These are phyloP conservation scores for Trichosporon faecale DNA, from an alignment of 1,284 basidiomycete genomes.

Conservation along the genomic window DNA sequence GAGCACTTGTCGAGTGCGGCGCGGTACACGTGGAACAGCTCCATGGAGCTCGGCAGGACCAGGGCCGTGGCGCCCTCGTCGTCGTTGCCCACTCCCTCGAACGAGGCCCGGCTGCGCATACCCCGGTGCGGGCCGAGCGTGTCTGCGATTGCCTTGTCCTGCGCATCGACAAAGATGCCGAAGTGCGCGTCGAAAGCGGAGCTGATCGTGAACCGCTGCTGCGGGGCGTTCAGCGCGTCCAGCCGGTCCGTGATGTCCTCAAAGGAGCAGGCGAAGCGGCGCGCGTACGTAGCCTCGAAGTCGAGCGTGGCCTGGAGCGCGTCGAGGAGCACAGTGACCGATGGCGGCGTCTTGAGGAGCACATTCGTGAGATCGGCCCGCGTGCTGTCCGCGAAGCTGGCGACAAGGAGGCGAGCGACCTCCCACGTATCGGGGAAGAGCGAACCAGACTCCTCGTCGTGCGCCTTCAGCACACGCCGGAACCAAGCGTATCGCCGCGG, in stretches of 20 bases:
- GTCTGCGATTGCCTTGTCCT: conserved; percentile 66
- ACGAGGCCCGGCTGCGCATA: conserved; percentile 62
- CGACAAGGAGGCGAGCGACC: conserved; percentile 72
- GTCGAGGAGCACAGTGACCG: conserved; percentile 75
- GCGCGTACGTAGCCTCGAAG: conserved; percentile 74
- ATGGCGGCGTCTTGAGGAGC: conserved; percentile 56
- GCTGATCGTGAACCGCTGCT: conserved; percentile 63
- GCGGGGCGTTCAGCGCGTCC: conserved; percentile 29
- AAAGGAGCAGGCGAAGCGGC: conserved; percentile 69
- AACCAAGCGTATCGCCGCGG: conserved; percentile 95
- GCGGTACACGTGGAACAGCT: conserved; percentile 95
- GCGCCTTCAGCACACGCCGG: conserved; percentile 77
- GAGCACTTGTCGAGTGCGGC: conserved; percentile 93
- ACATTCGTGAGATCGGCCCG: conserved; percentile 55
- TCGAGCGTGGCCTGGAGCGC: conserved; percentile 78
- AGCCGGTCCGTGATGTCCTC: conserved; percentile 43
- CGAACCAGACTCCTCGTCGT: conserved; percentile 79
- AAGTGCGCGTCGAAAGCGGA: conserved; percentile 89
- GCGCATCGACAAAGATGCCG: conserved; percentile 89
- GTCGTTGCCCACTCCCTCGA: conserved; percentile 54
- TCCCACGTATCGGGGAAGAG: conserved; percentile 81
- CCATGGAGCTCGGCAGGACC: conserved; percentile 89
- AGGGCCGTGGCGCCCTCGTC: conserved; percentile 54
- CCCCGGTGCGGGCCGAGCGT: conserved; percentile 71
- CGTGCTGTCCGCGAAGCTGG: conserved; percentile 82